A percentile compares a stretch with the other conserved stretches of the same genome.
phyloP scores from a whole-genome alignment of 2,329 filamentous ascomycete species.

The Cladosporium cucumerinum region DNA sequence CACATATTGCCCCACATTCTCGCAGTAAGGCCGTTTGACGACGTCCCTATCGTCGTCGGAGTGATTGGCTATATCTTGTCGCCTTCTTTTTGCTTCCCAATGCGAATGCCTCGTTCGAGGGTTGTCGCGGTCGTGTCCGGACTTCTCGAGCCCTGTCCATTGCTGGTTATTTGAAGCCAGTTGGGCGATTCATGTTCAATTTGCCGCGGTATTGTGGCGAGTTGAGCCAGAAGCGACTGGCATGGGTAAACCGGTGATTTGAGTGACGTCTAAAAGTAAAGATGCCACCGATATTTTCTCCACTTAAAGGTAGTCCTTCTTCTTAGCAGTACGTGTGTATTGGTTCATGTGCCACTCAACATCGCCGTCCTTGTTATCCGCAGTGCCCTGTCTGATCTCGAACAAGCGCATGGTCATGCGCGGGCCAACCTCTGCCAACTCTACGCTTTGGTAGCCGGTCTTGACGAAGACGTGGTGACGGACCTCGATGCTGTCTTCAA shows the following conservation, averaged over 20 bases:
- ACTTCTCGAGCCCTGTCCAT: not conserved
- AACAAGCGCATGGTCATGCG: constrained; percentile 97
- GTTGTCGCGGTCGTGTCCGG: not conserved
- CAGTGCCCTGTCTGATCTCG: constrained; percentile 83
- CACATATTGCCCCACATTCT: not conserved
- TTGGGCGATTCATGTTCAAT: not conserved
- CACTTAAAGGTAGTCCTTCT: constrained; percentile 86
- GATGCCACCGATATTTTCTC: not conserved
- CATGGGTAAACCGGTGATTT: not conserved
- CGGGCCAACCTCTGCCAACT: constrained; percentile 84
- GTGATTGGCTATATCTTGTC: not conserved
- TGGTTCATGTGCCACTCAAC: constrained; percentile 95
- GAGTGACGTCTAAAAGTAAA: not conserved
- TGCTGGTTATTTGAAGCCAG: not conserved
- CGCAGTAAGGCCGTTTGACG: not conserved
- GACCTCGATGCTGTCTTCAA: constrained; percentile 83
- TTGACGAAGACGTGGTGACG: constrained; percentile 91
- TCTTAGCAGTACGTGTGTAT: constrained; percentile 87
- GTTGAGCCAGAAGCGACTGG: not conserved
- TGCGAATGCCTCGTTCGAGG: not conserved
- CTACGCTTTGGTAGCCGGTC: constrained; percentile 84
- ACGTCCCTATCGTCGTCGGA: not conserved
- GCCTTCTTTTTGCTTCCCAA: not conserved
- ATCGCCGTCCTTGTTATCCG: constrained; percentile 93
- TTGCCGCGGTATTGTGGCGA: not conserved